phyloP scores from a whole-genome alignment of 495 filamentous ascomycete genomes.

The Tirmania nivea region DNA sequence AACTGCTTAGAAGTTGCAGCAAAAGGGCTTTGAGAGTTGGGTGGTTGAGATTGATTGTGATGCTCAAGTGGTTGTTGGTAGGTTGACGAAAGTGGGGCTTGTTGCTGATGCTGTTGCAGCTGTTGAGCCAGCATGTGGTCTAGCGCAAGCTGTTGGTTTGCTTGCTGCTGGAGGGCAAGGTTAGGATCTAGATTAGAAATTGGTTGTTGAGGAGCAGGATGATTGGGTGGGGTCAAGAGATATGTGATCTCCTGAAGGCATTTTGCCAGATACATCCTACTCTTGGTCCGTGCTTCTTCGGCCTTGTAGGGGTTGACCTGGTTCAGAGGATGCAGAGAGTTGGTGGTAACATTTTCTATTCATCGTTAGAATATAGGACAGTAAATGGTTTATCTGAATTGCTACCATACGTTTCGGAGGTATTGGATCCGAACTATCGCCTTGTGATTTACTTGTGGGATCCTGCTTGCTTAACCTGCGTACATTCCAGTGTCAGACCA shows the following conservation, averaged over 20 bases:
- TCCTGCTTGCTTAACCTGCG: too few species aligned
- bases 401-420: too few species aligned
- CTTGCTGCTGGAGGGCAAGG: conserved; percentile 23
- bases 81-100: conserved; percentile 30
- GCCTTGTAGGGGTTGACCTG: conserved; percentile 14
- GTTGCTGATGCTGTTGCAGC: conserved; percentile 17
- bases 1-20: too few species aligned
- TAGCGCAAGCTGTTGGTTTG: conserved; percentile 11
- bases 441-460: too few species aligned
- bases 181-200: too few species aligned
- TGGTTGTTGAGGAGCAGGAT: conserved; percentile 31
- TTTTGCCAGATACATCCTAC: conserved; percentile 31
- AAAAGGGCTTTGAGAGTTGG: too few species aligned
- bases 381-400: too few species aligned
- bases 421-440: too few species aligned
- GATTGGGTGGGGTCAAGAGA: conserved; percentile 40
- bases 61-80: conserved; percentile 31
- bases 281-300: conserved; percentile 18
- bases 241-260: conserved; percentile 44
- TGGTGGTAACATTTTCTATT: neutral
- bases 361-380: too few species aligned
- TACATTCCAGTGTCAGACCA: too few species aligned
- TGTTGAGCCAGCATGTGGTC: conserved; percentile 21
- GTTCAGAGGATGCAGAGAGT: neutral
- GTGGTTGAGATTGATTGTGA: neutral